A percentile compares a stretch with the other conserved stretches of the same genome.
phyloP scores from a whole-genome alignment of 768 basidiomycete species.

The Mycena indigotica region DNA sequence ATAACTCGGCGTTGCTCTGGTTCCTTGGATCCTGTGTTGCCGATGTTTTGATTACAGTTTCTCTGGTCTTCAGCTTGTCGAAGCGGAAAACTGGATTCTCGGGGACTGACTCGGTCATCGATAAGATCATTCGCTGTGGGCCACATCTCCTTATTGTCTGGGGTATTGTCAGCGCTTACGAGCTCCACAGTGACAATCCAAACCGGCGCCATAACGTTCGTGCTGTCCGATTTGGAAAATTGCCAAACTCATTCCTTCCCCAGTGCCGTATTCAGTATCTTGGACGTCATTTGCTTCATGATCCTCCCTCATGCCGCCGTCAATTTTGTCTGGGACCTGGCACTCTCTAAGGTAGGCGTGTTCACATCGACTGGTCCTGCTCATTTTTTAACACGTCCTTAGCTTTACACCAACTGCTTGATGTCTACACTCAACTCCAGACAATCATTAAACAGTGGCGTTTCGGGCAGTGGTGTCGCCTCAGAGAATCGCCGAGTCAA shows the following conservation, averaged over 20 bases:
- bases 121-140: slow-evolving; percentile 23
- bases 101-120: slow-evolving; percentile 21
- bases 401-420: slow-evolving; percentile 41
- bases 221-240: background rate
- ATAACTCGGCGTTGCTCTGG: slow-evolving; percentile 48
- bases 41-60: slow-evolving; percentile 44
- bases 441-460: slow-evolving; percentile 33
- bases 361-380: too few relatives aligned
- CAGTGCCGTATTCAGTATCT: slow-evolving; percentile 12
- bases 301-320: slow-evolving; percentile 6
- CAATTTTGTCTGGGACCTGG: slow-evolving; percentile 53
- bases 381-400: too few relatives aligned
- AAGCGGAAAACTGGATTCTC: slow-evolving; percentile 21
- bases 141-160: background rate
- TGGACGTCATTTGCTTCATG: slow-evolving; percentile 18
- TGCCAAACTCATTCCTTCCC: background rate
- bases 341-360: slow-evolving; percentile 38
- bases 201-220: slow-evolving; percentile 23
- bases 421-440: slow-evolving; percentile 53
- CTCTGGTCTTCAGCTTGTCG: slow-evolving; percentile 37
- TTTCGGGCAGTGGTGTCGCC: slow-evolving; percentile 23
- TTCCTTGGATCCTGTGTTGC: slow-evolving; percentile 44
- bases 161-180: background rate
- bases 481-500: slow-evolving; percentile 29
- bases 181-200: slow-evolving; percentile 17